A percentile compares a stretch with the other conserved stretches of the same genome.
Conservation (phyloP, 2,329 filamentous ascomycete genomes). For the Claviceps pazoutovae region DNA sequence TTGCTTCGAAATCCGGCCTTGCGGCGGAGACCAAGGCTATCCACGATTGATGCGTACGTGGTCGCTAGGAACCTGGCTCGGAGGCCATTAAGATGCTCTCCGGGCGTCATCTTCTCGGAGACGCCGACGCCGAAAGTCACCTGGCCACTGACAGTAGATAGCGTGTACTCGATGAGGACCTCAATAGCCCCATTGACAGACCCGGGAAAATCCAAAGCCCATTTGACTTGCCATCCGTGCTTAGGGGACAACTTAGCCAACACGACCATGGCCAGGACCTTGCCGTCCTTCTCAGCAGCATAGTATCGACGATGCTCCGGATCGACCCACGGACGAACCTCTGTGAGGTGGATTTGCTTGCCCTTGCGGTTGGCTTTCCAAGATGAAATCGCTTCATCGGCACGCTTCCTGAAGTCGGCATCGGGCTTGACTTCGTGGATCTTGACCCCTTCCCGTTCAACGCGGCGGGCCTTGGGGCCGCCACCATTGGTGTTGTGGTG, state of each 20-base stretch:
- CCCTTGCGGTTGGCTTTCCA: slow-evolving; percentile 75
- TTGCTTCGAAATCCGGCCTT: slow-evolving; percentile 88
- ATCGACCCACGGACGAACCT: slow-evolving; percentile 81
- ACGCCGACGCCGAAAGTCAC: slow-evolving; percentile 86
- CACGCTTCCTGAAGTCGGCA: slow-evolving; percentile 52
- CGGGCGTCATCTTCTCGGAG: slow-evolving; percentile 56
- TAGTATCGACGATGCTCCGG: slow-evolving; percentile 74
- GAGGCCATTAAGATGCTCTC: slow-evolving; percentile 67
- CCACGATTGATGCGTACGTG: slow-evolving; percentile 70
- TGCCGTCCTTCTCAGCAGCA: slow-evolving; percentile 61
- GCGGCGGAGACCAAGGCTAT: slow-evolving; percentile 66
- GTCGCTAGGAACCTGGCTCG: slow-evolving; percentile 69
- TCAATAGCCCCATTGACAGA: slow-evolving; percentile 82
- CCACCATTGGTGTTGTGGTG: slow-evolving; percentile 43
- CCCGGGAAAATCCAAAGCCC: slow-evolving; percentile 83
- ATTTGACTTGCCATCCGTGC: slow-evolving; percentile 90
- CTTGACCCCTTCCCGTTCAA: slow-evolving; percentile 73
- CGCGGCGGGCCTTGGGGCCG: slow-evolving; percentile 63
- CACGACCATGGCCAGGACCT: slow-evolving; percentile 64
- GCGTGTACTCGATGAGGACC: slow-evolving; percentile 58
- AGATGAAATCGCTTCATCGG: slow-evolving; percentile 59
- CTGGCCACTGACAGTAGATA: slow-evolving; percentile 35
- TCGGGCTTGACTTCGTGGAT: slow-evolving; percentile 59
- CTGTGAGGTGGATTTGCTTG: slow-evolving; percentile 75
- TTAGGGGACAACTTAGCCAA: slow-evolving; percentile 67